Base-by-base conservation (phyloP, 129 eudicot genomes). In the Arctium minus region DNA sequence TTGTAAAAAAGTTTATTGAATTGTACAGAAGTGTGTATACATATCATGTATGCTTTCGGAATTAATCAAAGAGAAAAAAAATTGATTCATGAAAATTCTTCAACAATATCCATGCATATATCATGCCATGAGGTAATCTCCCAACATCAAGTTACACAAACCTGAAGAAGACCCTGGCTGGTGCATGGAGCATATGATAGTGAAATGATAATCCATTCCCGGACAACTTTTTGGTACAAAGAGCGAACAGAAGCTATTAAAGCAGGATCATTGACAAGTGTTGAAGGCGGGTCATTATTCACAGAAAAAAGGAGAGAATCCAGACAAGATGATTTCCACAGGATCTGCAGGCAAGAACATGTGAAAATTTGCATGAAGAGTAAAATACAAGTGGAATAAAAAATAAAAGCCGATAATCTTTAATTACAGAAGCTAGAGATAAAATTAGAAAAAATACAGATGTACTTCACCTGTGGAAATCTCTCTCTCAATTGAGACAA, bases 151-250 rank as follows among this genome's bases (percentile, higher is more conserved):
- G 39, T 64, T 38, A 77, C 74, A 83, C 76, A 69, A 83, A 94
- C 99, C 99, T 96, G 99, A 85, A 96, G 99, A 90, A 96, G 98
- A 79, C 99, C 99, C 89, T 96, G 99, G 87, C 86, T 89, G 13
- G 97, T 93, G 90, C 99, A 96, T 46, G 99, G 99, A 88, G 99
- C 99, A 85, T 93, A 81, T 46, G 99, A 96, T 40, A 96, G 96
- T 79, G 99, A 96, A 79, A 92, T 76, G 77, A 90, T 78, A 42
- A 96, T 92, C 99, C 99, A 96, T 64, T 93, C 99, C 15, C 96
- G 92, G 29, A 93, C 97, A 75, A 90, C 86, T 71, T 79, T 89
- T 81, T 96, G 97, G 92, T 91, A 96, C 78, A 96, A 87, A 73
- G 99, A 91, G 37, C 98, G 94, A 85, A 96, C 94, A 84, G 89